Evolutionary conservation across 2,329 filamentous ascomycete genomes (phyloP).

Genomic region (Rutstroemia sp.): DNA sequence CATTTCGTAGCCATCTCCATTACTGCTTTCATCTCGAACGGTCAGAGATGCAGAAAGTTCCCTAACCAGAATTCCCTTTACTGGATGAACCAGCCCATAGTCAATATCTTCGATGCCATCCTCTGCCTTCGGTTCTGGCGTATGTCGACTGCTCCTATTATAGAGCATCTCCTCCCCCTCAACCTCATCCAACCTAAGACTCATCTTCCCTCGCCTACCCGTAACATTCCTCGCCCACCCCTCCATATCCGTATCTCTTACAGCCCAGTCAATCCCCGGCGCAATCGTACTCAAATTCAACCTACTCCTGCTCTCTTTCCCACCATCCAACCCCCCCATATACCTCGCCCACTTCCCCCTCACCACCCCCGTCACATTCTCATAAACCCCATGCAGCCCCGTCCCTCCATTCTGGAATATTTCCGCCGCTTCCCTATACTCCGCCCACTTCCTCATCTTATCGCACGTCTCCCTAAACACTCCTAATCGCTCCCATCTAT

Average conservation of each 20-base stretch:
- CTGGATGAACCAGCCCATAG: conserved; percentile 3
- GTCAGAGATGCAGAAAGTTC: conserved; percentile 63
- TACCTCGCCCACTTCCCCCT: conserved; percentile 26
- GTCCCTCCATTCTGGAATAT: neutral
- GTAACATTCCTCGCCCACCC: conserved; percentile 79
- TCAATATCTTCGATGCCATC: conserved; percentile 2
- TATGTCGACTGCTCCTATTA: conserved; percentile 9
- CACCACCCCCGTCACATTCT: conserved; percentile 30
- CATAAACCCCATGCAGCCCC: conserved; percentile 20
- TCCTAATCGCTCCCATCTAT: conserved; percentile 68
- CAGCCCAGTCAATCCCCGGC: conserved; percentile 57
- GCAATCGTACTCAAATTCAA: conserved; percentile 59
- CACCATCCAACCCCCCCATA: conserved; percentile 17
- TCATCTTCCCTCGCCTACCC: conserved; percentile 59
- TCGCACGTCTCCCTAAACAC: conserved; percentile 58
- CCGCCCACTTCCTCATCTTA: conserved; percentile 50
- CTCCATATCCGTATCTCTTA: conserved; percentile 36
- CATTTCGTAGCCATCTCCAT: conserved; percentile 72
- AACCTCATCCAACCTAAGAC: conserved; percentile 56
- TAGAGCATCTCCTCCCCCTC: conserved; percentile 2
- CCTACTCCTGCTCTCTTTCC: conserved; percentile 32
- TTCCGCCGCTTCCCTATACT: neutral
- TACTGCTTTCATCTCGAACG: conserved; percentile 62
- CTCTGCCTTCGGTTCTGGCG: no score
- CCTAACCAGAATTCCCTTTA: conserved; percentile 44